Evolutionary conservation across 352 stramenopile species (phyloP), one percentile per base, ranked within the genome.

Genomic region (Phytophthora tentaculata): DNA sequence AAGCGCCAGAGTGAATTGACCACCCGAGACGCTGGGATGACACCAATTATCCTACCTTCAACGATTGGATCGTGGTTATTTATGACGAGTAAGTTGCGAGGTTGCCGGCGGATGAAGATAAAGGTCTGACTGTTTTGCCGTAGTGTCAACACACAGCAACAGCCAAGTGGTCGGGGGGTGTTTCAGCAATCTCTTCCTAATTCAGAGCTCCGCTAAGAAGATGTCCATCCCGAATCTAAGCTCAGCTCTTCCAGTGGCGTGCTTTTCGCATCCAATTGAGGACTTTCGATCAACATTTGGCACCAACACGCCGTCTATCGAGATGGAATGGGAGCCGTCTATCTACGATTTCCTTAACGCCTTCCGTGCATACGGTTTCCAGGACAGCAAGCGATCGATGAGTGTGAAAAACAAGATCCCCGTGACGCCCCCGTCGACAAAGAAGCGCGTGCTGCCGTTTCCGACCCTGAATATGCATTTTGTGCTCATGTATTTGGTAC

Each of bases 371-470:
- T 95, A 90, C 48, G 87, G 87, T 5, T 95, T 95, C 60, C 79
- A 90, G 47, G 85, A 95, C 70, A 91, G 77, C 57, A 95, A 95
- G 60, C 81, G 87, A 8, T 92, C 84, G 17, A 93, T 95, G 84
- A 93, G 80, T 52, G 78, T 85, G 17, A 86, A 90, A 63, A 92
- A 80, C 68, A 92, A 94, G 73, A 90, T 92, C 49, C 55, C 74
- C 14, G 66, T 74, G 41, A 82, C 71, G 22, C 73, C 74, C 2
- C 70, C 66, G 3, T 65, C 72, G 29, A 60, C 49, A 41, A 76
- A 76, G 49, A 56, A 62, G 23, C 28, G 54, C 51, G 66, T 71
- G 52, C 54, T 77, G 10, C 74, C 83, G 16, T 95, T 94, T 56
- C 87, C 87, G 35, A 86, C 80, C 13, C 54, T 90, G 43, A 95